Evolutionary conservation across 192 early-diverging fungal genomes (phyloP), one percentile per base, ranked within the genome.

Genomic region (Coemansia sp.): DNA sequence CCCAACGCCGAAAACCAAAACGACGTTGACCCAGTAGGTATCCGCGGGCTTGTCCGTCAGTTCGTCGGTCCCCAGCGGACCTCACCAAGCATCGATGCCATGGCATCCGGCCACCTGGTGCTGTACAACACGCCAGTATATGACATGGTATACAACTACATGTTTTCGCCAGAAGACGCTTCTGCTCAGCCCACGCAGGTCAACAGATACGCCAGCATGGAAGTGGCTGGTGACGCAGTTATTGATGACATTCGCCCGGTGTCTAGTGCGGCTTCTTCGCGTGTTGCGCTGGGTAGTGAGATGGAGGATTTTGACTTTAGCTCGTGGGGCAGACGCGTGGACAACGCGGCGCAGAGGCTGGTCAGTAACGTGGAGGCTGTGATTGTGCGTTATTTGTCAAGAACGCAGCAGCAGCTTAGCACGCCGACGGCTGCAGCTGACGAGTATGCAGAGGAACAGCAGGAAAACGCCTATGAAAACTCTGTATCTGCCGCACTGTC

Each of bases 81-180:
- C 3, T 15, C 8, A 15, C 12, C 45, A 3, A 15, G 3, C 17
- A n/a, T 34, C 11, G 3, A n/a, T 28, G 22, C 22, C 22, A 39
- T 3, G 28, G 45, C 20, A 35, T 39, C 12, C n/a, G 64, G 68
- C 62, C 68, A 68, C 28, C 58, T 71, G 34, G 45, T 66, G 0
- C 14, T 64, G 9, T 61, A 66, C 11, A 55, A 61, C 22, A 83
- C 80, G 0, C 80, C 80, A 0, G 66, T 72, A 2, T 58, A 75
- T 41, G 80, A 83, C 34, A 61, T 78, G 75, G 38, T 83, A 11
- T 78, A 76, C 68, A 71, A 68, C 62, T 82, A 74, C 72, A 67
- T 82, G 45, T 32, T 36, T 6, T 41, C 41, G 22, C 36, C 34
- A n/a, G 58, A 38, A 17, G 15, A 63, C 32, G 51, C 48, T 1